phyloP scores from a whole-genome alignment of 495 filamentous ascomycete species.

The Penicillium daleae region DNA sequence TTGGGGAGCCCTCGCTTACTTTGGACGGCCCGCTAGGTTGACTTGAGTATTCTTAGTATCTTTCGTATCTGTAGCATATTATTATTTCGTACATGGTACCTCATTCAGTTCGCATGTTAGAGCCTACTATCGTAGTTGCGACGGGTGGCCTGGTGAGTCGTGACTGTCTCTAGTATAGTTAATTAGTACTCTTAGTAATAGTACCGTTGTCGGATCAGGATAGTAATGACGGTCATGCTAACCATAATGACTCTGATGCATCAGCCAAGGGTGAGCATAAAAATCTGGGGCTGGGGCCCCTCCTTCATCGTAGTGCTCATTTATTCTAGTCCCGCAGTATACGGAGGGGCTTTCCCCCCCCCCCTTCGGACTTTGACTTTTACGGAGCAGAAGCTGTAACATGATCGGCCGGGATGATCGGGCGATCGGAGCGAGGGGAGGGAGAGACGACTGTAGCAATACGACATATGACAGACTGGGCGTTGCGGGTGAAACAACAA shows the following conservation, averaged over 20 bases:
- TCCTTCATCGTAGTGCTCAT: neutral
- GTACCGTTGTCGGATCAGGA: no score
- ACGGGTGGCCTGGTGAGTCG: neutral
- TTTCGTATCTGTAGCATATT: neutral
- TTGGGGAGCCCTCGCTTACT: conserved; percentile 1
- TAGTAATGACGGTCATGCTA: no score
- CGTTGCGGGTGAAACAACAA: neutral
- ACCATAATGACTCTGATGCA: neutral
- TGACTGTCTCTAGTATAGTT: no score
- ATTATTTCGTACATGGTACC: no score
- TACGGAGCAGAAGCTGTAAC: conserved; percentile 15
- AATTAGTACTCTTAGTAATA: no score
- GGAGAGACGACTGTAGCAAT: neutral
- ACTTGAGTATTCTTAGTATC: neutral
- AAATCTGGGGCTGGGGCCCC: neutral
- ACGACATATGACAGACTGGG: no score
- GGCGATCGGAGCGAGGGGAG: neutral
- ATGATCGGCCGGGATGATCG: conserved; percentile 24
- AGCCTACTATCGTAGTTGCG: neutral
- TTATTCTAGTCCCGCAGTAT: neutral
- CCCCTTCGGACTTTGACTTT: conserved; percentile 4
- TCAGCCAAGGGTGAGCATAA: neutral
- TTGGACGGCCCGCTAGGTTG: neutral
- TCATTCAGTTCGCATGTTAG: neutral
- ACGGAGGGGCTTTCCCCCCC: no score